A percentile compares a stretch with the other conserved stretches of the same genome.
Evolutionary conservation across 192 early-diverging fungal species (phyloP).

Genomic region (Rhizoclosmatium sp.): DNA sequence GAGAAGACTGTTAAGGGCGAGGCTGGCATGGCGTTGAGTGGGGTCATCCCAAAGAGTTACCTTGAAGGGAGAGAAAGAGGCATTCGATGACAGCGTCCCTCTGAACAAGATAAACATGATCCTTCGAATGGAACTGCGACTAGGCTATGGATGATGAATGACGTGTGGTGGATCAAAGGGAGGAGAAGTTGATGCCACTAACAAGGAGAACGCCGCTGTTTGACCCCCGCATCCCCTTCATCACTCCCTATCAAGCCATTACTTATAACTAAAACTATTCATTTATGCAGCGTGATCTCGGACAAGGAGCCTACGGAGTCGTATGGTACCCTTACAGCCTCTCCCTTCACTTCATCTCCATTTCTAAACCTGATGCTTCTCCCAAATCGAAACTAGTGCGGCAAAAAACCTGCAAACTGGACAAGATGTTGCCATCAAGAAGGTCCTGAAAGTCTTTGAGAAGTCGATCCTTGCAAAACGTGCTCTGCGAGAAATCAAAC

Average conservation of each 20-base stretch:
- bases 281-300: constrained; percentile 60
- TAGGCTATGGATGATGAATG: background rate
- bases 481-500: constrained; percentile 76
- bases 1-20: background rate
- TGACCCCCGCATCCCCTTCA: too few relatives aligned
- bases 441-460: constrained; percentile 71
- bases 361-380: constrained; percentile 6
- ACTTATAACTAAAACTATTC: too few relatives aligned
- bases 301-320: constrained; percentile 92
- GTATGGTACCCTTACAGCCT: constrained; percentile 76
- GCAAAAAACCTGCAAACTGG: constrained; percentile 52
- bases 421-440: constrained; percentile 72
- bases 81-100: background rate
- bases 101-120: too few relatives aligned
- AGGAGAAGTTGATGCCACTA: background rate
- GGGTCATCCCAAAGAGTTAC: background rate
- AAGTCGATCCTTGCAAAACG: constrained; percentile 75
- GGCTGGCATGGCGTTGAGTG: too few relatives aligned
- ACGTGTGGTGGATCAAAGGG: background rate
- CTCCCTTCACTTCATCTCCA: background rate
- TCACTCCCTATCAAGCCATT: too few relatives aligned
- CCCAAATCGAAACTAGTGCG: constrained; percentile 28
- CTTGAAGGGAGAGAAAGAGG: background rate
- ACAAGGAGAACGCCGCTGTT: too few relatives aligned
- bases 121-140: background rate